Base-by-base conservation (phyloP, 306 rosid species). In the Casuarina equisetifolia region DNA sequence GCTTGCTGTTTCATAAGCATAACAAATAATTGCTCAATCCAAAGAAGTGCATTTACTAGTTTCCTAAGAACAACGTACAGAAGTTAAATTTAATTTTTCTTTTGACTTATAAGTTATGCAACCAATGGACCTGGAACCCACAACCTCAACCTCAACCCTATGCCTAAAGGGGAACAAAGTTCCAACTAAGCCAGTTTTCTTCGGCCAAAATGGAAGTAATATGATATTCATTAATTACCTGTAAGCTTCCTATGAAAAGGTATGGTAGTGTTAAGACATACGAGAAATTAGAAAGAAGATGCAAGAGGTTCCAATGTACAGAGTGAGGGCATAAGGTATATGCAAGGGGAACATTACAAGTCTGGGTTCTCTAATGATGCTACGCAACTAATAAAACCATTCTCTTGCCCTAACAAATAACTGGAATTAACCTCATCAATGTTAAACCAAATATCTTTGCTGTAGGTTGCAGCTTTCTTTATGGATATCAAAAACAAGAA, bases 11-110 rank as follows among this genome's bases (percentile, higher is more conserved):
- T 75, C 63, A 35, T 55, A 79, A 62, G 17, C 58, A 39, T 53
- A 58, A 71, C 11, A 39, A 54, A 71, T 63, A 77, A 71, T 59
- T 44, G 2, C 16, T 73, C 62, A 77, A 54, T 67, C 35, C 53
- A 58, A 73, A 70, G 80, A 77, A 73, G 66, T 42, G 62, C 25
- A 32, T 55, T 48, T 62, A 40, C 9, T 53, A 59, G 66, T 73
- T 52, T 6, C 44, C 25, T 75, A 49, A 73, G 49, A 72, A 82
- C 45, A 50, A 38, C 35, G 9, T 11, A 50, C 5, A 44, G 46
- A 70, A 70, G 36, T 59, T 55, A 74, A 48, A 53, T 4, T 19
- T 9, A 8, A 25, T 25, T 25, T 25, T 55, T 58, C 25, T 3
- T 15, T 25, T 58, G 20, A 10, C 16, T 58, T 20, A 5, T 3